These are phyloP conservation scores for Rhizopogon parksii DNA, from an alignment of 1,284 basidiomycete genomes.

Conservation along the genomic window DNA sequence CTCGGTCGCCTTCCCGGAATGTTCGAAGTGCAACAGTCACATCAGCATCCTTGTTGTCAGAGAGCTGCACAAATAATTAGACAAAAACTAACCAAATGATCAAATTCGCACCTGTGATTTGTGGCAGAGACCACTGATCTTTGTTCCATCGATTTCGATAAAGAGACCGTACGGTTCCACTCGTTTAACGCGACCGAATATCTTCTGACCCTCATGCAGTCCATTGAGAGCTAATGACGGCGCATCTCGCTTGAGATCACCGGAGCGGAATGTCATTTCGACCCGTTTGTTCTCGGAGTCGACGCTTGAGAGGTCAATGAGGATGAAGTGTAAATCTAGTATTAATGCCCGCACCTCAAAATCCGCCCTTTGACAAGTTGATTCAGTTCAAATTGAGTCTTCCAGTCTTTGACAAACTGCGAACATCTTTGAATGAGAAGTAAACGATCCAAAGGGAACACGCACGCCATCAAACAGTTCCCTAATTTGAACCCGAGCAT, in stretches of 20 bases:
- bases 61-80: constrained; percentile 44
- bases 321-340: constrained; percentile 3
- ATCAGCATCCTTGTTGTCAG: constrained; percentile 79
- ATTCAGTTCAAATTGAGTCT: constrained; percentile 70
- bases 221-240: constrained; percentile 46
- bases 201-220: constrained; percentile 68
- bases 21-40: constrained; percentile 71
- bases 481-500: constrained; percentile 90
- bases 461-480: constrained; percentile 85
- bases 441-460: constrained; percentile 4
- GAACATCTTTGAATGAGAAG: constrained; percentile 11
- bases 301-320: constrained; percentile 41
- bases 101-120: constrained; percentile 67
- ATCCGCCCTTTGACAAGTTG: constrained; percentile 87
- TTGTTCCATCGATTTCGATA: constrained; percentile 78
- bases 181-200: constrained; percentile 68
- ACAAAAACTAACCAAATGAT: neutral
- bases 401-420: constrained; percentile 95
- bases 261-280: constrained; percentile 80
- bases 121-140: constrained; percentile 89
- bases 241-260: constrained; percentile 41
- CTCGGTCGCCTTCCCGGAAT: constrained; percentile 82
- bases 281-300: constrained; percentile 68
- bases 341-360: constrained; percentile 45
- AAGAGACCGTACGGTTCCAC: constrained; percentile 91